These are phyloP conservation scores for Colletotrichum paranaense DNA, from an alignment of 2,329 filamentous ascomycete species.

Conservation along the genomic window DNA sequence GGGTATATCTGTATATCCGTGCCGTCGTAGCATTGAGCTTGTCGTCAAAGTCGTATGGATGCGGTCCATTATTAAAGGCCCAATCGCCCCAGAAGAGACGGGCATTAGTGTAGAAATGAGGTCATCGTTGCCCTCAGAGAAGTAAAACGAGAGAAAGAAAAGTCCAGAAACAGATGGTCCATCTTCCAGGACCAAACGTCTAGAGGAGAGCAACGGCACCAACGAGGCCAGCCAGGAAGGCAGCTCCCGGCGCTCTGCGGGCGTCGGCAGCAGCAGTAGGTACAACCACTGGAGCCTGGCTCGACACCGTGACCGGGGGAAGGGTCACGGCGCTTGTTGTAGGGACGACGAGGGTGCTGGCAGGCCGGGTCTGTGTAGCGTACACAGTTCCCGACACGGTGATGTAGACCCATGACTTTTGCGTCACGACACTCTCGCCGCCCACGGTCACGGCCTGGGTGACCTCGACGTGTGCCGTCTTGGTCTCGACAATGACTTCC, in stretches of 20 bases:
- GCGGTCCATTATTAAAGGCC: neutral
- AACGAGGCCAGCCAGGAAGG: slow-evolving; percentile 50
- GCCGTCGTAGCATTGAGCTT: slow-evolving; percentile 27
- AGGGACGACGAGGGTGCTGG: slow-evolving; percentile 45
- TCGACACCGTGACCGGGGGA: slow-evolving; percentile 40
- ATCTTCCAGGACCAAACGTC: neutral
- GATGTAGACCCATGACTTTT: slow-evolving; percentile 44
- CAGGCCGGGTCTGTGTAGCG: slow-evolving; percentile 38
- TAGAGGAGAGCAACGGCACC: slow-evolving; percentile 52
- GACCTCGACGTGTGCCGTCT: slow-evolving; percentile 50
- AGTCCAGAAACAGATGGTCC: neutral
- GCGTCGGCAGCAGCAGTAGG: slow-evolving; percentile 45
- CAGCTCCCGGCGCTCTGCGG: slow-evolving; percentile 48
- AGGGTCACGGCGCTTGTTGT: slow-evolving; percentile 42
- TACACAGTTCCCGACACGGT: slow-evolving; percentile 43
- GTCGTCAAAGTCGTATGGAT: slow-evolving; percentile 12
- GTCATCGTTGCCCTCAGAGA: neutral
- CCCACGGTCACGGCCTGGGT: slow-evolving; percentile 51
- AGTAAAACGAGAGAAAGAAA: neutral
- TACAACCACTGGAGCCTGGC: slow-evolving; percentile 39
- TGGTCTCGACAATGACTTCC: slow-evolving; percentile 53
- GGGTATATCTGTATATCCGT: slow-evolving; percentile 24
- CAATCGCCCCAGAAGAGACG: neutral
- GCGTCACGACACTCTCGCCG: slow-evolving; percentile 46
- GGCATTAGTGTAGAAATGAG: neutral